Percentiles rank a stretch among this genome's conserved stretches.
These are phyloP conservation scores for Plasmodium adleri DNA, from an alignment of 169 alveolate genomes.

Conservation along the genomic window DNA sequence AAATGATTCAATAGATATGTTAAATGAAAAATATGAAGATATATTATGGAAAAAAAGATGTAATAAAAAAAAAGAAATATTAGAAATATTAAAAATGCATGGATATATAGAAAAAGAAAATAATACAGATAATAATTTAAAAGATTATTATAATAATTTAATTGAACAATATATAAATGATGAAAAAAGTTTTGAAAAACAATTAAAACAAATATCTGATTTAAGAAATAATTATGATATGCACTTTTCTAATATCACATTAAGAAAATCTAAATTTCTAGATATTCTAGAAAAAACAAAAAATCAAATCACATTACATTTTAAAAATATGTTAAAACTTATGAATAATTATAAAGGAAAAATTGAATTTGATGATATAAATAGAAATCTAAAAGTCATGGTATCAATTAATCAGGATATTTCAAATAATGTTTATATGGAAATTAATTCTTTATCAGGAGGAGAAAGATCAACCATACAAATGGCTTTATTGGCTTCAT, in stretches of 20 bases:
- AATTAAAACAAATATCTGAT: constrained; percentile 55
- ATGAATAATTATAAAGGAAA: constrained; percentile 73
- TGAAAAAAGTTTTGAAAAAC: constrained; percentile 33
- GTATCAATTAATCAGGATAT: constrained; percentile 53
- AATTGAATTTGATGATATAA: constrained; percentile 55
- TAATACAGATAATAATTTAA: constrained; percentile 54
- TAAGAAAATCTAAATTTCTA: constrained; percentile 22
- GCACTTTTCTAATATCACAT: constrained; percentile 63
- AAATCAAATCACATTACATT: constrained; percentile 33
- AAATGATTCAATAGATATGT: not conserved
- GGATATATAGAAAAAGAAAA: constrained; percentile 32
- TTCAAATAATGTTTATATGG: constrained; percentile 63
- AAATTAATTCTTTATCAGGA: constrained; percentile 80
- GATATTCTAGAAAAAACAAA: constrained; percentile 52
- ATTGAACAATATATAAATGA: constrained; percentile 60
- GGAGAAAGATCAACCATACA: constrained; percentile 83
- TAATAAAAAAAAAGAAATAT: constrained; percentile 57
- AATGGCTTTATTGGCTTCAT: constrained; percentile 79
- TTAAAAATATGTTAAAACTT: constrained; percentile 49
- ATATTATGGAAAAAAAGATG: constrained; percentile 73
- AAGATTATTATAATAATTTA: constrained; percentile 28
- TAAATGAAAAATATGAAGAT: constrained; percentile 35
- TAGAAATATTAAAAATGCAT: constrained; percentile 23
- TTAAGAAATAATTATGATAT: constrained; percentile 64
- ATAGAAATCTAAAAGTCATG: constrained; percentile 44